Base-by-base conservation (phyloP, 2,329 filamentous ascomycete genomes). In the Beauveria australis region DNA sequence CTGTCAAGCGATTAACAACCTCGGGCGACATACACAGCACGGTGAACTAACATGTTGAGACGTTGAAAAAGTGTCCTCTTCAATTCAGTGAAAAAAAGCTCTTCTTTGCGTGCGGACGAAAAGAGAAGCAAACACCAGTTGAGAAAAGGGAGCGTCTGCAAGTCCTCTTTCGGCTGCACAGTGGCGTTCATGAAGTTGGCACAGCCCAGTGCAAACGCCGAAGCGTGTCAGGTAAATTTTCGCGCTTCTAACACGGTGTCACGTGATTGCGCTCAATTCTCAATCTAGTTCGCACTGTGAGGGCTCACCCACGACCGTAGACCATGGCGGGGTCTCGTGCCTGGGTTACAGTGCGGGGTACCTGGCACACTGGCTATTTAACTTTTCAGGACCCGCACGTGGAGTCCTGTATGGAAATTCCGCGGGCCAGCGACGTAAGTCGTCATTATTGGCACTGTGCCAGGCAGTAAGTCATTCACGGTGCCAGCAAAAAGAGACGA, bases 231-330 rank as follows among this genome's bases (percentile, higher is more conserved):
- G 47, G 16, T 56, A 26, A 40, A 47, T 48, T 53, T 14, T 63
- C 66, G 62, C 65, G 68, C 60, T 61, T 64, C 67, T 69, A 65
- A 70, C 72, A 74, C 72, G 68, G 68, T 71, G 70, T 71, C 70
- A 73, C 54, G 71, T 73, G 72, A 71, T 18, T 0, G 40, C 10
- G 4, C 37, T 24, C n/a, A 61, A 47, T 48, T 49, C 53, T 56
- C 52, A 53, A 33, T 24, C 8, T 59, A 52, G 61, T 63, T 54
- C 24, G 59, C 66, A 69, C 68, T 66, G 65, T 65, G 10, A 2
- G 1, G 2, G 1, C 59, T 65, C 63, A 64, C 63, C 12, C 10
- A 0, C 18, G 0, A 6, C 16, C 18, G 12, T 2, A 14, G 3
- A 10, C 22, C 16, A 14, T 3, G 5, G 33, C 47, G 37, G 51